These are phyloP conservation scores for Russula vinacea DNA, from an alignment of 768 basidiomycete species.

Conservation along the genomic window DNA sequence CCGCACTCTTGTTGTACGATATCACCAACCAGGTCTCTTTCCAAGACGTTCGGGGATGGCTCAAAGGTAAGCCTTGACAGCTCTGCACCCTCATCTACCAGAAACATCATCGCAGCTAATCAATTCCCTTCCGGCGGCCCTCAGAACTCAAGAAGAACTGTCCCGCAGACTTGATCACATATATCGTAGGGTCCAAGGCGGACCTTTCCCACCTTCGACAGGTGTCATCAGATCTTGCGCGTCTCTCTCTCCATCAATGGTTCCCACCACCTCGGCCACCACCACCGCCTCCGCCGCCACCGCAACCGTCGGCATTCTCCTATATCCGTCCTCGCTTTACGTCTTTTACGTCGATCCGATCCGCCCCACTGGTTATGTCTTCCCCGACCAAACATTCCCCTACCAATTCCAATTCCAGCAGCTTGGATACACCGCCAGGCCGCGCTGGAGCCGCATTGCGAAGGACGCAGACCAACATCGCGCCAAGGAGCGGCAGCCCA, in stretches of 20 bases:
- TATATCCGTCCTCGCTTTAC: constrained; percentile 79
- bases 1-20: constrained; percentile 92
- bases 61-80: constrained; percentile 61
- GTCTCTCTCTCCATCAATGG: constrained; percentile 83
- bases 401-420: constrained; percentile 55
- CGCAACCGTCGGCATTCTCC: constrained; percentile 58
- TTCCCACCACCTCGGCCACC: constrained; percentile 76
- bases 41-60: constrained; percentile 88
- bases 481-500: constrained; percentile 32
- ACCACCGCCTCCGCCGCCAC: constrained; percentile 61
- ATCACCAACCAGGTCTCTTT: constrained; percentile 87
- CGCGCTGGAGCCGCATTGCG: constrained; percentile 45
- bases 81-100: neutral
- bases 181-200: constrained; percentile 93
- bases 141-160: constrained; percentile 89
- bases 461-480: constrained; percentile 32
- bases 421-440: constrained; percentile 53
- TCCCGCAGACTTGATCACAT: constrained; percentile 83
- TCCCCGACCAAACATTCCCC: constrained; percentile 45
- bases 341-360: constrained; percentile 64
- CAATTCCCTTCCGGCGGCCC: constrained; percentile 19
- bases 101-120: constrained; percentile 13
- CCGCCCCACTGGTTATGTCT: constrained; percentile 52
- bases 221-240: constrained; percentile 77
- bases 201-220: constrained; percentile 70